Conservation (phyloP, 176 grass and related monocot species). For the Musa troglodytarum region DNA sequence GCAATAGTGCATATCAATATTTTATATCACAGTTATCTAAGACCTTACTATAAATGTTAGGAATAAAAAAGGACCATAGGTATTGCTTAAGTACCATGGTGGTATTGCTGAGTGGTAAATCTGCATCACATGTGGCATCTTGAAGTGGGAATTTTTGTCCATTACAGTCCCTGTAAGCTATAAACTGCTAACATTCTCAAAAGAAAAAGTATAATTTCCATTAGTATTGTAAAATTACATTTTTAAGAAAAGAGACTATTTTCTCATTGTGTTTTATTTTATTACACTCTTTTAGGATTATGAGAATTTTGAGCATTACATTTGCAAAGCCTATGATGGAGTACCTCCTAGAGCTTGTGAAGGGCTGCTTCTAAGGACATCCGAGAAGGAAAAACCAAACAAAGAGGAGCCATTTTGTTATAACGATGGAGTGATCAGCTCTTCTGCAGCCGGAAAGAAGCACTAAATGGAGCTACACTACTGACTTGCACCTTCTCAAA, state of each 20-base stretch:
- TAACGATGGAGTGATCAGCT: slow-evolving; percentile 24
- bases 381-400: slow-evolving; percentile 34
- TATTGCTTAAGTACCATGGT: too few relatives aligned
- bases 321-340: slow-evolving; percentile 63
- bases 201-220: background rate
- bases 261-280: background rate
- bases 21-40: too few relatives aligned
- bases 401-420: slow-evolving; percentile 55
- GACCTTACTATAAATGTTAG: too few relatives aligned
- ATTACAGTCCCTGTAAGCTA: too few relatives aligned
- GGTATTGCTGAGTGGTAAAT: too few relatives aligned
- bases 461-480: background rate
- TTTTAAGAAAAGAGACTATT: too few relatives aligned
- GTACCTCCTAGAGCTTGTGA: slow-evolving; percentile 57
- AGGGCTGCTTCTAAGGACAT: slow-evolving; percentile 31
- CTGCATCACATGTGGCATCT: too few relatives aligned
- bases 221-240: background rate
- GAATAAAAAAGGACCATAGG: too few relatives aligned
- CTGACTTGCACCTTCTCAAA: background rate
- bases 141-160: too few relatives aligned
- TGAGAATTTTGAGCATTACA: slow-evolving; percentile 55
- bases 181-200: background rate
- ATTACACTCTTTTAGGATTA: slow-evolving; percentile 41
- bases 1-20: too few relatives aligned
- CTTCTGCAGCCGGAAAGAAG: slow-evolving; percentile 16